Conservation (phyloP, 1,284 basidiomycete genomes). For the Pholiota adiposa region DNA sequence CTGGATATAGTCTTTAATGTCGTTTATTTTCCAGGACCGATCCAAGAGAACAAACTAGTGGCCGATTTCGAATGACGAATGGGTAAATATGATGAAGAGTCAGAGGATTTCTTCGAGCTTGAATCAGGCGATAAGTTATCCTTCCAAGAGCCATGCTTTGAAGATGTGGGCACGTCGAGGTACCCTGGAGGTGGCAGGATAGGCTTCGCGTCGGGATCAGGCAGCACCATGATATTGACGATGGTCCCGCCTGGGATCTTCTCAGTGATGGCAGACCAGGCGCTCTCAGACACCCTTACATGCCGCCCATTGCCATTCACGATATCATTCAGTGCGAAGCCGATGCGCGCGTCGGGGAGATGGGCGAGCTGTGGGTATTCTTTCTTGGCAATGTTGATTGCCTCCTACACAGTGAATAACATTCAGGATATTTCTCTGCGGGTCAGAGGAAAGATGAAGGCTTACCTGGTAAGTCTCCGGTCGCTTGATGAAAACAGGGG, state of each 20-base stretch:
- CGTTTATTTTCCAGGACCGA: neutral
- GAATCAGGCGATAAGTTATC: too few relatives aligned
- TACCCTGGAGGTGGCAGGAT: conserved; percentile 39
- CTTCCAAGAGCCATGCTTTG: too few relatives aligned
- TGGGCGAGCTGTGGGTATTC: conserved; percentile 50
- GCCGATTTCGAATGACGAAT: neutral
- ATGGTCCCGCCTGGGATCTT: conserved; percentile 56
- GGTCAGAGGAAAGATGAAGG: conserved; percentile 15
- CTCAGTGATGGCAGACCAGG: conserved; percentile 53
- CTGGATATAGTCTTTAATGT: neutral
- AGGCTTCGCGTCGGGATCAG: conserved; percentile 25
- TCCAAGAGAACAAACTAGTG: neutral
- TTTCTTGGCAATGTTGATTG: conserved; percentile 52
- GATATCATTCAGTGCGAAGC: conserved; percentile 44
- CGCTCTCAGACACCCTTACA: conserved; percentile 57
- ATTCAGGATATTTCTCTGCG: too few relatives aligned
- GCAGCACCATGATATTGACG: conserved; percentile 49
- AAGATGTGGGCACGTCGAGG: conserved; percentile 37
- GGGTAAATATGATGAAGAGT: too few relatives aligned
- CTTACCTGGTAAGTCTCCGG: conserved; percentile 49
- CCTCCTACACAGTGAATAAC: conserved; percentile 43
- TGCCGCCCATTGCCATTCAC: conserved; percentile 33
- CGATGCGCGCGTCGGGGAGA: conserved; percentile 45
- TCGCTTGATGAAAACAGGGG: conserved; percentile 58
- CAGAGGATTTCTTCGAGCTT: too few relatives aligned